Base-by-base conservation (phyloP, 164 flowering plant genomes). In the Brasenia schreberi region DNA sequence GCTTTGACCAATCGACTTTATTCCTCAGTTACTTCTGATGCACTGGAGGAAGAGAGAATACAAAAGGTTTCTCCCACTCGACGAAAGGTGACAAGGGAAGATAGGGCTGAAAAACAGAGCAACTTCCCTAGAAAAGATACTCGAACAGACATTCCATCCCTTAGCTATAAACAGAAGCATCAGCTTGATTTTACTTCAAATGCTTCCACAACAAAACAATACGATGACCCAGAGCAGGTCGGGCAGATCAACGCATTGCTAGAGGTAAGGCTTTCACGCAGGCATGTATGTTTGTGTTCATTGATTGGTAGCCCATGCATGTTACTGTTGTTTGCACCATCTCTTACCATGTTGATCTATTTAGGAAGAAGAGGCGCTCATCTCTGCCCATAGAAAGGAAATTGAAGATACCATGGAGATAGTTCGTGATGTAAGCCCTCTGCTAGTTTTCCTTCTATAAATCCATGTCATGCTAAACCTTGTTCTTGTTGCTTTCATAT, bases 401-500 rank as follows among this genome's bases (percentile, higher is more conserved):
- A 92, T 95, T 66, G 99, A 95, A 81, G 95, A 95, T 68, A 92
- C 95, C 0, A 95, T 92, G 97, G 98, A 92, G 77, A 92, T 95
- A 69, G 99, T 95, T 68, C 96, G 99, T 39, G 99, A 95, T 76
- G 99, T 89, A 87, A 82, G 92, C 76, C 19, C 9, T 61, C 18
- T 23, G 33, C 19, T 61, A 11, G 12, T 61, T 4, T 49, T 49
- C 56, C 16, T 49, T 49, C 4, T 14, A 5, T 9, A 49, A 49
- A 49, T 49, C 16, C 12, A 49, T 49, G 56, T 9, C 12, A 49
- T 49, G 56, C 12, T 49, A 9, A 49, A 49, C 10, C 10, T 49
- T 49, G 56, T 49, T 49, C 56, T 14, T 49, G 56, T 49, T 49
- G 56, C 56, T 49, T 49, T 49, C 12, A 9, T 49, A 1, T 12